A percentile compares a stretch with the other conserved stretches of the same genome.
These are phyloP conservation scores for Clavariopsis aquatica DNA, from an alignment of 495 filamentous ascomycete genomes.

Conservation along the genomic window DNA sequence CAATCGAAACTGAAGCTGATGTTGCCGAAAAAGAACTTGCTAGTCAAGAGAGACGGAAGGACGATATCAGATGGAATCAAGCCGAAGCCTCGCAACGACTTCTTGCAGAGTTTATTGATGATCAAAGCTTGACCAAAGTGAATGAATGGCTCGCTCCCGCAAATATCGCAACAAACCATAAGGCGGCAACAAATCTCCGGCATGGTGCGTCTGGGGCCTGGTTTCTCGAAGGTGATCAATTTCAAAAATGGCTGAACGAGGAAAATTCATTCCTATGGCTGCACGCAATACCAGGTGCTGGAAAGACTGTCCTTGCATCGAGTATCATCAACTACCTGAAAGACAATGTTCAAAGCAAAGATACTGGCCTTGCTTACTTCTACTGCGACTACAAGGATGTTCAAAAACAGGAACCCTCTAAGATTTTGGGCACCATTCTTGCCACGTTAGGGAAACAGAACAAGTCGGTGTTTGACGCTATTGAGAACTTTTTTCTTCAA, in stretches of 20 bases:
- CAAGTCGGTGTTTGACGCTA: not conserved
- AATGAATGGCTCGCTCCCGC: conserved; percentile 13
- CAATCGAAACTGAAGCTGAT: conserved; percentile 5
- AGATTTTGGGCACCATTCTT: conserved; percentile 5
- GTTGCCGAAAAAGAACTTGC: conserved; percentile 15
- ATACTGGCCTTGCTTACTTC: conserved; percentile 6
- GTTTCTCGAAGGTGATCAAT: conserved; percentile 1
- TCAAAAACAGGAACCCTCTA: conserved; percentile 1
- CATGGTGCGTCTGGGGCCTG: not conserved
- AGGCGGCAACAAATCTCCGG: conserved; percentile 4
- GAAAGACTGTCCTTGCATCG: conserved; percentile 6
- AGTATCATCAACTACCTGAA: conserved; percentile 14
- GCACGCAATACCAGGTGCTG: conserved; percentile 9
- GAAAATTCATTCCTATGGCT: conserved; percentile 9
- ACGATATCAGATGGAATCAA: conserved; percentile 4
- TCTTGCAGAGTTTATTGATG: conserved; percentile 7
- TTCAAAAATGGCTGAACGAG: conserved; percentile 1
- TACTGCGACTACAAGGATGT: conserved; percentile 9
- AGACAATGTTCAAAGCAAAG: conserved; percentile 9
- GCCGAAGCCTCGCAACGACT: conserved; percentile 4
- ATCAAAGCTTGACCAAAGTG: conserved; percentile 7
- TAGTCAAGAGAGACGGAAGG: not conserved
- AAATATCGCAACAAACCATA: conserved; percentile 8
- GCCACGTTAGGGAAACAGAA: conserved; percentile 1
- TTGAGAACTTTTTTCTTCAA: not conserved